A percentile compares a stretch with the other conserved stretches of the same genome.
These are phyloP conservation scores for Suillus subluteus DNA, from an alignment of 768 basidiomycete genomes.

Conservation along the genomic window DNA sequence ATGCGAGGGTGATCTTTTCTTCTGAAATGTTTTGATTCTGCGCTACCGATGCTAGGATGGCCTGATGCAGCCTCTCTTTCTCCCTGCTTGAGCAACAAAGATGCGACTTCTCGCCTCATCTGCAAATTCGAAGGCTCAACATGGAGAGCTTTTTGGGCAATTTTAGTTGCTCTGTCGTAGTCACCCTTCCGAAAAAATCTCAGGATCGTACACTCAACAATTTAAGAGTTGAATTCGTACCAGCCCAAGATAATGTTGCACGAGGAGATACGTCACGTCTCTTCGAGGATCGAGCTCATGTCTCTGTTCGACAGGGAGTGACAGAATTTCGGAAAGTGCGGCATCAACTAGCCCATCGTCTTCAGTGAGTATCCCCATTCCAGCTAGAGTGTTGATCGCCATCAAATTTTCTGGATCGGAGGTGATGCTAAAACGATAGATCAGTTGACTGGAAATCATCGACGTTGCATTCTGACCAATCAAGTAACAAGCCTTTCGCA, in stretches of 20 bases:
- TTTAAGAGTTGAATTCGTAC: constrained; percentile 41
- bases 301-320: constrained; percentile 67
- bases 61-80: constrained; percentile 45
- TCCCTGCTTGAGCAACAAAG: constrained; percentile 54
- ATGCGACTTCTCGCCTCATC: constrained; percentile 57
- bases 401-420: constrained; percentile 76
- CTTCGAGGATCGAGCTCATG: constrained; percentile 67
- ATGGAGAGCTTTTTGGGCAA: constrained; percentile 60
- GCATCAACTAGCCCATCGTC: constrained; percentile 86
- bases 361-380: constrained; percentile 84
- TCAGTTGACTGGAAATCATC: constrained; percentile 9
- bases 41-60: constrained; percentile 44
- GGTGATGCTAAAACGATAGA: constrained; percentile 58
- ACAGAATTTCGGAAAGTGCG: constrained; percentile 78
- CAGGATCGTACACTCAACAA: constrained; percentile 1
- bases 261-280: constrained; percentile 72
- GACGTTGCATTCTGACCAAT: constrained; percentile 60
- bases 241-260: constrained; percentile 74
- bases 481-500: constrained; percentile 78
- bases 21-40: constrained; percentile 38
- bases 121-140: constrained; percentile 56
- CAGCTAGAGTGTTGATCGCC: constrained; percentile 82
- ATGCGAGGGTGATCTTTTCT: constrained; percentile 45
- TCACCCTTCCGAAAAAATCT: constrained; percentile 45
- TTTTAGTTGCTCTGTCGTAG: constrained; percentile 47